Evolutionary conservation across 352 stramenopile species (phyloP), one percentile per base, ranked within the genome.

Genomic region (Phytophthora crassamura): DNA sequence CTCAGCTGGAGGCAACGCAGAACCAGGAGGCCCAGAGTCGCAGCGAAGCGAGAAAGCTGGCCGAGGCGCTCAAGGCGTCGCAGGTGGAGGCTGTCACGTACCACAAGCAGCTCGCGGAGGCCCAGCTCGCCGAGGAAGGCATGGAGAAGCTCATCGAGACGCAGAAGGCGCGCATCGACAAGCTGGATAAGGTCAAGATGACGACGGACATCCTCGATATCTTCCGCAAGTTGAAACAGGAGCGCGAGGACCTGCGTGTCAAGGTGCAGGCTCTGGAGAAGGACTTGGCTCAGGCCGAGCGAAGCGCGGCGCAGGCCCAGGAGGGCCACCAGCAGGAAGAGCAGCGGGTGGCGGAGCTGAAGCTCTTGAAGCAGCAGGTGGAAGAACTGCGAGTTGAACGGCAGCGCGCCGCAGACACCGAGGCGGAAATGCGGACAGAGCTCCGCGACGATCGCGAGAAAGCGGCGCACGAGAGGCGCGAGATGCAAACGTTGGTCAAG

Each of bases 171-270:
- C 82, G 84, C 41, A 88, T 93, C 25, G 81, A 89, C 36, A 91
- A 91, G 64, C 74, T 93, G 34, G 84, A 93, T 34, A 86, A 89
- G 64, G 82, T 91, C 16, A 93, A 93, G 69, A 93, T 93, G 84
- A 93, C 84, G 7, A 91, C 70, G 0, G 82, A 89, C 33, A 90
- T 71, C 18, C 67, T 90, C 22, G 76, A 89, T 41, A 43, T 91
- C 40, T 93, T 91, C 69, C 82, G 74, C 4, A 89, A 80, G 54
- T 41, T 93, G 40, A 91, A 90, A 71, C 73, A 65, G 25, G 77
- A 87, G 47, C 80, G 84, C 20, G 46, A 80, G 25, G 66, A 80
- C 22, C 67, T 93, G 30, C 75, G 87, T 34, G 18, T 59, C 3
- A 78, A 77, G 36, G 83, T 87, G 22, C 50, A 76, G n/a, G 45